Evolutionary conservation across 768 basidiomycete species (phyloP), one percentile per base, ranked within the genome.

Genomic region (Amanita exitialis): DNA sequence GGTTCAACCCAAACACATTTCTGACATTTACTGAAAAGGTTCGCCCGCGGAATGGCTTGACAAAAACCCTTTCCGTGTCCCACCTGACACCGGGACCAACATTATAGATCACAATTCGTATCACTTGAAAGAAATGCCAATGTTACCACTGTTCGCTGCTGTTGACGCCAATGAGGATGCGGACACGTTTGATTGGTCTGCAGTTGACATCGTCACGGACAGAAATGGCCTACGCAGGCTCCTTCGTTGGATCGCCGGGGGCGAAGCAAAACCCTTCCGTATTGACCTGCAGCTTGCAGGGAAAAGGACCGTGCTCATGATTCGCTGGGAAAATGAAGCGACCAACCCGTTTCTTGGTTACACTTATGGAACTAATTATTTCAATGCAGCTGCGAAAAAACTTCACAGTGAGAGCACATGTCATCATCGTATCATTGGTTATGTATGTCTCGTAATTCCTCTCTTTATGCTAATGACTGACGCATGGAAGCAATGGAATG

Each of bases 141-240:
- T 80, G 53, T 56, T 72, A 4, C 78, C 80, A 9, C 57, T 80
- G 53, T 67, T 81, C 53, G 66, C 62, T 23, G 75, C 80, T 23
- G 69, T 74, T 9, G 73, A 78, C 55, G 61, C 62, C 44, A 46
- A 53, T 32, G 41, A 51, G 21, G 49, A 51, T 30, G 12, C 45
- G 30, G 39, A 56, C 49, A 48, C 47, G 9, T 62, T 70, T 25
- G 64, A 69, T 48, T 73, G 71, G 67, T 60, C 64, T 38, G 36
- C 56, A 3, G 59, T 78, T 5, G 71, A 80, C 46, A 61, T 75
- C 44, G 57, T 81, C 56, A 74, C 76, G 1, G 79, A 80, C 53
- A 67, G 79, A 21, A 81, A 79, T 53, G 67, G 66, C 5, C 61
- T 80, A 3, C 75, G 79, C 30, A 80, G 79, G 61, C 62, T 80